Evolutionary conservation across 371 early-diverging fungal species (phyloP).

Genomic region (Sporodiniella umbellata): DNA sequence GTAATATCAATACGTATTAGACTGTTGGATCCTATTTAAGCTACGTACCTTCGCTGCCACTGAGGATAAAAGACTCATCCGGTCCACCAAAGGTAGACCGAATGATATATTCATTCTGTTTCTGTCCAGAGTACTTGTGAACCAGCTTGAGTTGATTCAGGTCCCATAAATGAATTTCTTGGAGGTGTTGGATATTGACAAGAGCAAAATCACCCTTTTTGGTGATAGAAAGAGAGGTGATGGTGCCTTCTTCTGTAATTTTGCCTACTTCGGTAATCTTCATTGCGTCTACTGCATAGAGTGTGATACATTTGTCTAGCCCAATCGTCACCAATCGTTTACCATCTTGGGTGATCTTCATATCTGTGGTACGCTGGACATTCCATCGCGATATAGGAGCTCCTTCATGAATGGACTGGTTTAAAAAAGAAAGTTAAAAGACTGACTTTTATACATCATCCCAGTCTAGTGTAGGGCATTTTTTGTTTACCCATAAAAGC

Average conservation of each 20-base stretch:
- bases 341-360: constrained; percentile 77
- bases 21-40: background rate
- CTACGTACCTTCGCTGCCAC: constrained; percentile 84
- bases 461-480: no score
- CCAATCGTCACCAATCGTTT: constrained; percentile 69
- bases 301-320: constrained; percentile 65
- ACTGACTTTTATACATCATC: no score
- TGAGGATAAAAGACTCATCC: constrained; percentile 77
- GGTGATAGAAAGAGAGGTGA: constrained; percentile 76
- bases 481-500: constrained; percentile 72
- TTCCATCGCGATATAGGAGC: constrained; percentile 64
- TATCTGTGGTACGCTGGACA: constrained; percentile 76
- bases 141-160: constrained; percentile 63
- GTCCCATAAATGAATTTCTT: constrained; percentile 90
- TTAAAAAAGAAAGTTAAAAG: background rate
- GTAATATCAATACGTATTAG: background rate
- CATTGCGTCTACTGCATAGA: constrained; percentile 52
- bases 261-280: constrained; percentile 22
- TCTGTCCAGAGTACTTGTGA: constrained; percentile 78
- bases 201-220: constrained; percentile 71
- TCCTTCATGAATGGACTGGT: constrained; percentile 53
- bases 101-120: constrained; percentile 85
- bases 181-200: constrained; percentile 58
- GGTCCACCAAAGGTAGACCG: constrained; percentile 91
- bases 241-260: constrained; percentile 66